Conservation (phyloP, 2,329 filamentous ascomycete species). For the Ceratocystiopsis brevicomis region DNA sequence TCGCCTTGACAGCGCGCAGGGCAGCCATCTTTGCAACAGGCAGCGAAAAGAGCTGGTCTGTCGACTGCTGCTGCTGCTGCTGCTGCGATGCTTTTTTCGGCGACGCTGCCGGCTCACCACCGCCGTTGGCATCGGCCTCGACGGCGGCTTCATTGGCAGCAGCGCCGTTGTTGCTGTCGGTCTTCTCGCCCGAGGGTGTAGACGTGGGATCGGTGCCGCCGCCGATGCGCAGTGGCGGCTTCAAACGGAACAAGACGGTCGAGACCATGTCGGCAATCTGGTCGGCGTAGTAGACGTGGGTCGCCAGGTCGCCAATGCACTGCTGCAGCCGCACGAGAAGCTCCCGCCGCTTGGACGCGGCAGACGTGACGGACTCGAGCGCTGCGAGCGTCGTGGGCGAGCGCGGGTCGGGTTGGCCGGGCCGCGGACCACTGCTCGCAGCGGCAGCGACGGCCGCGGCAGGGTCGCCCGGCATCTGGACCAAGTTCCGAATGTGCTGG, state of each 20-base stretch:
- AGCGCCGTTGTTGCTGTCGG: conserved; percentile 3
- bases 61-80: conserved; percentile 16
- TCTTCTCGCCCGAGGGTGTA: conserved; percentile 28
- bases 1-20: conserved; percentile 62
- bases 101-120: conserved; percentile 27
- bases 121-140: conserved; percentile 10
- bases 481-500: conserved; percentile 59
- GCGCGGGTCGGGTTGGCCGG: conserved; percentile 14
- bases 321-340: conserved; percentile 54
- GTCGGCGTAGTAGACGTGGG: conserved; percentile 91
- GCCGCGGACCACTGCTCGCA: conserved; percentile 3
- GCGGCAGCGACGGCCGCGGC: conserved; percentile 8
- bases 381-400: conserved; percentile 12
- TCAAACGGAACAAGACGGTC: conserved; percentile 59
- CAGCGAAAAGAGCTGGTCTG: conserved; percentile 34
- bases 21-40: conserved; percentile 42
- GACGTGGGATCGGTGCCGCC: conserved; percentile 16
- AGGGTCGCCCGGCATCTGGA: conserved; percentile 39
- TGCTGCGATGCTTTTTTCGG: conserved; percentile 17
- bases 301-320: conserved; percentile 80
- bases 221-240: conserved; percentile 34
- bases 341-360: conserved; percentile 34
- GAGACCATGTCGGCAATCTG: conserved; percentile 90
- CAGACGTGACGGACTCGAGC: conserved; percentile 17
- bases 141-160: conserved; percentile 18